Conservation (phyloP, 2,329 filamentous ascomycete genomes). For the Claviceps sp. region DNA sequence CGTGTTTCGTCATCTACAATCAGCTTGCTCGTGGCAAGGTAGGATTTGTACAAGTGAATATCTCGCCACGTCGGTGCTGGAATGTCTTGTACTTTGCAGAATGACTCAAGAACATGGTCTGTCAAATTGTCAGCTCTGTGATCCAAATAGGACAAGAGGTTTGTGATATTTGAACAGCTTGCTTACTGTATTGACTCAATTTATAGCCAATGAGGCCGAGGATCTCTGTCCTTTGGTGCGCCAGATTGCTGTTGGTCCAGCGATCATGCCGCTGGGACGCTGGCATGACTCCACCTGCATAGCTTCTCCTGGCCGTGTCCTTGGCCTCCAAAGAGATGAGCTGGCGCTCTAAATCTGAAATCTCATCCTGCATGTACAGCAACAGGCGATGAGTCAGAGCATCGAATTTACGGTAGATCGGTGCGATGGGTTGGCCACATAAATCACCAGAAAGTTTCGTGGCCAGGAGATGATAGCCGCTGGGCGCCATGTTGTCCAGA, state of each 20-base stretch:
- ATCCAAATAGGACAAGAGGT: not conserved
- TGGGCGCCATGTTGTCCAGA: conserved; percentile 18
- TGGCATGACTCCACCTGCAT: conserved; percentile 32
- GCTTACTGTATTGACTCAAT: conserved; percentile 53
- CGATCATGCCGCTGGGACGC: conserved; percentile 47
- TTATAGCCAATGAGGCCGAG: conserved; percentile 52
- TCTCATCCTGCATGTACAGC: conserved; percentile 74
- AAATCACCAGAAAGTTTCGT: conserved; percentile 29
- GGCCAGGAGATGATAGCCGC: conserved; percentile 52
- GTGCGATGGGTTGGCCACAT: conserved; percentile 24
- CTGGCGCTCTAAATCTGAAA: conserved; percentile 68
- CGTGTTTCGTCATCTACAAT: conserved; percentile 45
- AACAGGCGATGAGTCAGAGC: conserved; percentile 70
- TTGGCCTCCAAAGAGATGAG: conserved; percentile 53
- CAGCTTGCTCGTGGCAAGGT: conserved; percentile 38
- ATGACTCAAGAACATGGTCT: conserved; percentile 49
- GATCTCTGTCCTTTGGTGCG: conserved; percentile 46
- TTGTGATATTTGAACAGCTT: not conserved
- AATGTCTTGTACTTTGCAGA: conserved; percentile 36
- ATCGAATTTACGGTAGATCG: conserved; percentile 75
- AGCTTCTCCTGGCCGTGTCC: conserved; percentile 34
- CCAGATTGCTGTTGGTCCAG: conserved; percentile 40
- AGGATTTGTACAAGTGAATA: conserved; percentile 32
- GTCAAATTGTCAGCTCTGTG: conserved; percentile 5
- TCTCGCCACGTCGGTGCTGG: conserved; percentile 36